Evolutionary conservation across 257 asterid species (phyloP).

Genomic region (Solanum pennellii): DNA sequence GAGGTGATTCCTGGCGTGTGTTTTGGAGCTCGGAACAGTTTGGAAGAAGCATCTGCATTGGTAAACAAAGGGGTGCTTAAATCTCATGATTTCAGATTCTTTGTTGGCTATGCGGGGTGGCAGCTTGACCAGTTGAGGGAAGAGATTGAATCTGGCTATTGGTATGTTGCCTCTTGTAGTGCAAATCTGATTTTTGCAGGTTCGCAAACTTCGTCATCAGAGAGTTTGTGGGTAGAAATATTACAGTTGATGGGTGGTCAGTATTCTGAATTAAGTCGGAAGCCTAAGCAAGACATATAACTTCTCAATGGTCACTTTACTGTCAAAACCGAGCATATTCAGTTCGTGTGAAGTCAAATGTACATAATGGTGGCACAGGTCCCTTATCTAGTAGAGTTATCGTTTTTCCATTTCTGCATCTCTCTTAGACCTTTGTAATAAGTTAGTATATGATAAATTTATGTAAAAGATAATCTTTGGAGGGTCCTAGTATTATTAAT

Average conservation of each 20-base stretch:
- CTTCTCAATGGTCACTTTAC: background rate
- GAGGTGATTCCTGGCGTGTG: slow-evolving; percentile 68
- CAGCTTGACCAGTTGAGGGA: slow-evolving; percentile 72
- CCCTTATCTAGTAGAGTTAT: background rate
- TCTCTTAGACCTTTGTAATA: background rate
- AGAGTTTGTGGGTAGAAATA: slow-evolving; percentile 82
- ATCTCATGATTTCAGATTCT: slow-evolving; percentile 81
- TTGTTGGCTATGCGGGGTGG: slow-evolving; percentile 94
- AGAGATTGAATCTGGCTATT: slow-evolving; percentile 70
- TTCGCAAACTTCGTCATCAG: slow-evolving; percentile 39
- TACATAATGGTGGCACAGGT: slow-evolving; percentile 4
- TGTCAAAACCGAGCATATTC: background rate
- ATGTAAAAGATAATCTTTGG: background rate
- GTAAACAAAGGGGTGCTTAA: slow-evolving; percentile 52
- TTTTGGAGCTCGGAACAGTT: slow-evolving; percentile 73
- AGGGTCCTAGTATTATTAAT: background rate
- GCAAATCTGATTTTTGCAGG: slow-evolving; percentile 48
- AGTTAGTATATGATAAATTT: background rate
- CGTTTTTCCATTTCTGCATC: background rate
- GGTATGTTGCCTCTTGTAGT: slow-evolving; percentile 92
- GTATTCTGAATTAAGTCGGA: slow-evolving; percentile 88
- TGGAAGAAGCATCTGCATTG: slow-evolving; percentile 67
- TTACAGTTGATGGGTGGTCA: slow-evolving; percentile 93
- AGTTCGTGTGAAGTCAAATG: slow-evolving; percentile 1
- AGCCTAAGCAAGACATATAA: slow-evolving; percentile 82